Base-by-base conservation (phyloP, 495 filamentous ascomycete genomes). In the Aspergillus kassunensis region DNA sequence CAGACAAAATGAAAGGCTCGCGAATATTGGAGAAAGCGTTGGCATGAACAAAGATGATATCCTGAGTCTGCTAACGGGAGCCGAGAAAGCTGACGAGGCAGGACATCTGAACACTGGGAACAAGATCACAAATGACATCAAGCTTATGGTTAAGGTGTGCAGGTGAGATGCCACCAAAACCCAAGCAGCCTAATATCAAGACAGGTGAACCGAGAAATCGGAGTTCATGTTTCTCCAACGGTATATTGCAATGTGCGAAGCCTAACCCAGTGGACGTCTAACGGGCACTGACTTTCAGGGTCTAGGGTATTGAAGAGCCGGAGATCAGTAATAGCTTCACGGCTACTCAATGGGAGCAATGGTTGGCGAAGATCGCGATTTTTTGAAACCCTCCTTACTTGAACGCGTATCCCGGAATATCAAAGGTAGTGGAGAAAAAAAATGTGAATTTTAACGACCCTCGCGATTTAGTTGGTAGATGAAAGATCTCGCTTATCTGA, bases 171-270 rank as follows among this genome's bases (percentile, higher is more conserved):
- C 30, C 13, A 27, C 18, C 44, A 47, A 34, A 49, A n/a, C 13
- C 21, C 33, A 43, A 39, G 15, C 16, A 52, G 31, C 49, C 54
- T 69, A 57, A 60, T 35, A 62, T 29, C 27, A 36, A 25, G 46
- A 44, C 50, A 82, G 80, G 71, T 72, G 47, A 86, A 86, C 54
- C 74, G 91, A 50, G 66, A 90, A 57, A 71, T 83, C 6, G 88
- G 91, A 5, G 83, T 95, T 27, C 92, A 97, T 74, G 89, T 96
- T 23, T 90, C 86, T 23, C 91, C 91, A 18, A 96, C 90, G 1
- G 89, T 95, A 15, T 68, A 95, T 35, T 93, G 95, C 70, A 82
- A 97, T 70, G 80, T 82, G 59, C 57, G 65, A 41, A 16, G 44
- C 10, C 43, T 45, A 33, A 47, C 12, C 24, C 36, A 33, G 16